Conservation (phyloP, 2,329 filamentous ascomycete genomes). For the Grosmannia serpens region DNA sequence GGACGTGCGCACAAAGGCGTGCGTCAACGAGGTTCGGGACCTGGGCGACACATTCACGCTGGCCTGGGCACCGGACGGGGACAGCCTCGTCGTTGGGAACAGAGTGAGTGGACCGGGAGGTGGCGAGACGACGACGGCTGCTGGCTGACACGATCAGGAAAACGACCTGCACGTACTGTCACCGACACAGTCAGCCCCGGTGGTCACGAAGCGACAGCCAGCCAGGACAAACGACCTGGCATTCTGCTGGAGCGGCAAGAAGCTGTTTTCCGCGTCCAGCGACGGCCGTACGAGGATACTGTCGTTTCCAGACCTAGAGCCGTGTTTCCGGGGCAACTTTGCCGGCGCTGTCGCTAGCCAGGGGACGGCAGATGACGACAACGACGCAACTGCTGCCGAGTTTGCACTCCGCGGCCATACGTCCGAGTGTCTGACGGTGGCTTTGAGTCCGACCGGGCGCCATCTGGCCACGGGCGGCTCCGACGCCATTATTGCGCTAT, state of each 20-base stretch:
- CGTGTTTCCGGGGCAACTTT: slow-evolving; percentile 37
- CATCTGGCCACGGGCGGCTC: slow-evolving; percentile 65
- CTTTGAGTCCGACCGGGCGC: slow-evolving; percentile 58
- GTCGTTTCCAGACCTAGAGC: slow-evolving; percentile 52
- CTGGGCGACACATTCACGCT: slow-evolving; percentile 59
- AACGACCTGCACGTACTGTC: slow-evolving; percentile 53
- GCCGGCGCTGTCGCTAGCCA: slow-evolving; percentile 23
- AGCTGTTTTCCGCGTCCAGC: slow-evolving; percentile 58
- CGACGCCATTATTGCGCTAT: slow-evolving; percentile 64
- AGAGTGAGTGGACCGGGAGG: background rate
- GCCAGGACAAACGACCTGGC: slow-evolving; percentile 60
- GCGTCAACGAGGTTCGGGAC: slow-evolving; percentile 56
- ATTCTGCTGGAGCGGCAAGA: slow-evolving; percentile 62
- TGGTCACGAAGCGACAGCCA: slow-evolving; percentile 48
- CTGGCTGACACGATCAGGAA: slow-evolving; percentile 27
- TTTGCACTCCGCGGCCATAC: slow-evolving; percentile 63
- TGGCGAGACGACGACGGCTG: background rate
- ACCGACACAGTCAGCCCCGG: slow-evolving; percentile 41
- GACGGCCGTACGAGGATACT: slow-evolving; percentile 62
- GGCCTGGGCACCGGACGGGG: slow-evolving; percentile 62
- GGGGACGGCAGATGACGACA: background rate
- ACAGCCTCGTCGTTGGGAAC: slow-evolving; percentile 58
- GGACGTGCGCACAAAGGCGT: slow-evolving; percentile 64
- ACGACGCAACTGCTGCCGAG: slow-evolving; percentile 22
- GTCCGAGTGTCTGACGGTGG: slow-evolving; percentile 56